A percentile compares a stretch with the other conserved stretches of the same genome.
Evolutionary conservation across 495 filamentous ascomycete species (phyloP).

Genomic region (Penicillium argentinense): DNA sequence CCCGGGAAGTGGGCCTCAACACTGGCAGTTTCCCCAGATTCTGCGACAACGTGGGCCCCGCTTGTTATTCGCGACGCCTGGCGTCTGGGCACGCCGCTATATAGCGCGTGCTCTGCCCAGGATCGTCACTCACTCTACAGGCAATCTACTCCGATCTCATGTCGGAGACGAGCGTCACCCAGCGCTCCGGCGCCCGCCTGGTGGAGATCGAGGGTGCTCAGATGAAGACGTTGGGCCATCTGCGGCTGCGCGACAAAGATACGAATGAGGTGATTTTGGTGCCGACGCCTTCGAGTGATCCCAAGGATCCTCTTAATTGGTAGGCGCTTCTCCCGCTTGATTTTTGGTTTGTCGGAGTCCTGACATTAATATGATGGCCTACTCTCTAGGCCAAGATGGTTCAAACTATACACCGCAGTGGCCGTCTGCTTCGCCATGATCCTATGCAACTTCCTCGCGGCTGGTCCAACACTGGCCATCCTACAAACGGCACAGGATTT

Average conservation of each 20-base stretch:
- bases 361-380: not conserved
- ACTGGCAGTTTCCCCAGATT: slow-evolving; percentile 8
- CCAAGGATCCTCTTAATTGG: slow-evolving; percentile 37
- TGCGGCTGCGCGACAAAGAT: slow-evolving; percentile 48
- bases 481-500: slow-evolving; percentile 46
- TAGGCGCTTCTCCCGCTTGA: slow-evolving; percentile 13
- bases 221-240: slow-evolving; percentile 36
- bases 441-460: slow-evolving; percentile 56
- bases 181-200: not conserved
- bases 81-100: not conserved
- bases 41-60: slow-evolving; percentile 1
- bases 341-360: slow-evolving; percentile 26
- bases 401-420: slow-evolving; percentile 49
- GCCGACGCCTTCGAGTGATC: slow-evolving; percentile 26
- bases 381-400: slow-evolving; percentile 39
- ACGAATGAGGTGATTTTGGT: slow-evolving; percentile 39
- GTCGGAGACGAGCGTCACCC: not conserved
- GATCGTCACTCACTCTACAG: not conserved
- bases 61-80: not conserved
- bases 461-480: slow-evolving; percentile 54
- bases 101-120: too few relatives aligned
- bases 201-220: slow-evolving; percentile 2
- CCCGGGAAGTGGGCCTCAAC: slow-evolving; percentile 11
- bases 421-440: slow-evolving; percentile 53
- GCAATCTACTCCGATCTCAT: not conserved